Evolutionary conservation across 306 rosid genomes (phyloP).

Genomic region (Chamaecrista fasciculata): DNA sequence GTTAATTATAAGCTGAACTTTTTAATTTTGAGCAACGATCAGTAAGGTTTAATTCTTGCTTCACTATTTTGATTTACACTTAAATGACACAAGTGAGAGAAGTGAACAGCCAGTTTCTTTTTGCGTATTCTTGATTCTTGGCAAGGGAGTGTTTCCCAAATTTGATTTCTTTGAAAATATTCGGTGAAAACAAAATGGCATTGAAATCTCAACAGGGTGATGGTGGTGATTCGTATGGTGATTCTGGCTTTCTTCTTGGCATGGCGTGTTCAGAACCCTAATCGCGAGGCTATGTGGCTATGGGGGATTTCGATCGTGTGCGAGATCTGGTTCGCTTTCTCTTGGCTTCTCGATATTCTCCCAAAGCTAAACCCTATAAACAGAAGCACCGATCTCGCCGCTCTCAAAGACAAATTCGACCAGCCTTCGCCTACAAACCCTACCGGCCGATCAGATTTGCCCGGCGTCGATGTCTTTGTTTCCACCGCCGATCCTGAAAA

Average conservation of each 20-base stretch:
- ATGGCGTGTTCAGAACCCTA: conserved; percentile 74
- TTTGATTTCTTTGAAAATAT: too few species aligned
- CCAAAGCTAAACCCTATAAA: conserved; percentile 83
- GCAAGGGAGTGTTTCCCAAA: too few species aligned
- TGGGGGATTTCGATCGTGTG: conserved; percentile 84
- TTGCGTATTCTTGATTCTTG: too few species aligned
- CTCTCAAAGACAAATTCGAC: conserved; percentile 73
- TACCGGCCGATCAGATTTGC: conserved; percentile 68
- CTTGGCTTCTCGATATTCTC: conserved; percentile 73
- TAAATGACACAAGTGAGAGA: too few species aligned
- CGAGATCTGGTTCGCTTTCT: conserved; percentile 84
- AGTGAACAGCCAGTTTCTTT: too few species aligned
- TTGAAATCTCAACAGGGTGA: conserved; percentile 50
- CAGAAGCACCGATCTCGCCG: conserved; percentile 66
- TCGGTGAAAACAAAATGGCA: too few species aligned
- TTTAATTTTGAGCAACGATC: too few species aligned
- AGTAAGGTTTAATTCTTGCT: too few species aligned
- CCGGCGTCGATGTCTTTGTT: conserved; percentile 67
- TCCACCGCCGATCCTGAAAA: conserved; percentile 80
- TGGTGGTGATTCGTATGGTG: conserved; percentile 51
- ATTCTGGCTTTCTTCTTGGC: conserved; percentile 38
- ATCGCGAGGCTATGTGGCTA: conserved; percentile 76
- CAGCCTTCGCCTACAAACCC: conserved; percentile 54
- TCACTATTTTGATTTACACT: too few species aligned
- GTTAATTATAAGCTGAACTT: too few species aligned